Conservation (phyloP, 257 asterid genomes). For the Nicotiana attenuata region DNA sequence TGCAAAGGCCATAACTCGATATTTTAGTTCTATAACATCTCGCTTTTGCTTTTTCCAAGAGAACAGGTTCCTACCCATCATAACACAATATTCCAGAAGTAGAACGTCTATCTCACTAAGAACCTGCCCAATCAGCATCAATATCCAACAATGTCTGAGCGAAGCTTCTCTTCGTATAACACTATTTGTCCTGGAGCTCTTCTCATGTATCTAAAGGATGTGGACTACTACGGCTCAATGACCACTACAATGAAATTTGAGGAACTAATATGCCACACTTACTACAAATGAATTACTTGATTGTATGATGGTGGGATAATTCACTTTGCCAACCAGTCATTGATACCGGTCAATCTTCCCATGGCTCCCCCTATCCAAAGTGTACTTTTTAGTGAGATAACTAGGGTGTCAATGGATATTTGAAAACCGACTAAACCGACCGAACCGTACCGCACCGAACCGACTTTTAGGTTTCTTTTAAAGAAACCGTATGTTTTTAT, state of each 20-base stretch:
- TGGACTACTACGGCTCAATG: background rate
- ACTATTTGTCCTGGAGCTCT: background rate
- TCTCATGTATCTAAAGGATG: background rate
- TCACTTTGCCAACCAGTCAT: background rate
- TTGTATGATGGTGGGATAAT: background rate
- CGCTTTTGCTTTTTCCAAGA: background rate
- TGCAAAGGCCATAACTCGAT: background rate
- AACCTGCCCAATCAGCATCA: background rate
- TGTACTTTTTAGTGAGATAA: background rate
- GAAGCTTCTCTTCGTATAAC: background rate
- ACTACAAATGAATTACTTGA: background rate
- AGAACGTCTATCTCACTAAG: background rate
- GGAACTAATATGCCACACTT: background rate
- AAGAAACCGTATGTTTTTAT: no score
- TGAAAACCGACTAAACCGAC: no score
- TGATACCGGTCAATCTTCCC: background rate
- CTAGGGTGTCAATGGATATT: no score
- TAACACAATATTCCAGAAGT: background rate
- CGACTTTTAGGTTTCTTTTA: no score
- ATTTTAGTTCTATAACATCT: background rate
- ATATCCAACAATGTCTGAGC: background rate
- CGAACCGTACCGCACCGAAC: no score
- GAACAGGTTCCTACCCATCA: background rate
- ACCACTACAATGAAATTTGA: background rate
- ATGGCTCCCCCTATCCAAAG: background rate